Evolutionary conservation across 805 yeast species (phyloP).

Genomic region (Zygosaccharomyces siamensis): DNA sequence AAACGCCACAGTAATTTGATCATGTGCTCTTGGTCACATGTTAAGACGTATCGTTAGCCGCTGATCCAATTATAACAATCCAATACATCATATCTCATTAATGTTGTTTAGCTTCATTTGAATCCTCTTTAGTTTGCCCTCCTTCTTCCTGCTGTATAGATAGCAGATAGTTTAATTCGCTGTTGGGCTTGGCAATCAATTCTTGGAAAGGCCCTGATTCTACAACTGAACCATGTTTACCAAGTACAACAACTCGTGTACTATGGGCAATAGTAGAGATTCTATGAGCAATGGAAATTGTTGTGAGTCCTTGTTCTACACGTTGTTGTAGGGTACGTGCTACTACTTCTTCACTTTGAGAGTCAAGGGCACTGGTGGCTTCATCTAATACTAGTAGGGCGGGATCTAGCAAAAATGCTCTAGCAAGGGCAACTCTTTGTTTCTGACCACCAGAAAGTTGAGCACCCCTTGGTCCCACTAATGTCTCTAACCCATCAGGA

Average conservation of each 20-base stretch:
- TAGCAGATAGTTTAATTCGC: constrained; percentile 36
- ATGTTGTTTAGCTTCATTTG: neutral
- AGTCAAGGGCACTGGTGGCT: constrained; percentile 90
- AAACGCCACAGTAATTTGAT: neutral
- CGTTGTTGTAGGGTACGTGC: constrained; percentile 63
- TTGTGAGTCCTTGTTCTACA: constrained; percentile 55
- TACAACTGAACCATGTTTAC: constrained; percentile 65
- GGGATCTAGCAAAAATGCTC: constrained; percentile 78
- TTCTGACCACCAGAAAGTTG: constrained; percentile 94
- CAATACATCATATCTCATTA: neutral
- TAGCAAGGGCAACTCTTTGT: constrained; percentile 86
- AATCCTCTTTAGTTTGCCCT: neutral
- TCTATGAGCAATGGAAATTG: constrained; percentile 88
- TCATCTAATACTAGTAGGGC: constrained; percentile 82
- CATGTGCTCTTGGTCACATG: neutral
- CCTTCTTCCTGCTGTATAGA: constrained; percentile 28
- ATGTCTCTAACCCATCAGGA: constrained; percentile 78
- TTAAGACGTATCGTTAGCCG: neutral
- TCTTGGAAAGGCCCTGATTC: constrained; percentile 61
- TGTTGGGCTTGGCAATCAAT: constrained; percentile 40
- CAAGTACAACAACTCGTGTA: constrained; percentile 74
- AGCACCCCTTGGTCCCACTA: constrained; percentile 81
- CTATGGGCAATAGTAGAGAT: constrained; percentile 82
- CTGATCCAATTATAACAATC: neutral
- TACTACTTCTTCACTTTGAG: constrained; percentile 81